Base-by-base conservation (phyloP, 495 filamentous ascomycete species). In the Talaromyces stipitatus region DNA sequence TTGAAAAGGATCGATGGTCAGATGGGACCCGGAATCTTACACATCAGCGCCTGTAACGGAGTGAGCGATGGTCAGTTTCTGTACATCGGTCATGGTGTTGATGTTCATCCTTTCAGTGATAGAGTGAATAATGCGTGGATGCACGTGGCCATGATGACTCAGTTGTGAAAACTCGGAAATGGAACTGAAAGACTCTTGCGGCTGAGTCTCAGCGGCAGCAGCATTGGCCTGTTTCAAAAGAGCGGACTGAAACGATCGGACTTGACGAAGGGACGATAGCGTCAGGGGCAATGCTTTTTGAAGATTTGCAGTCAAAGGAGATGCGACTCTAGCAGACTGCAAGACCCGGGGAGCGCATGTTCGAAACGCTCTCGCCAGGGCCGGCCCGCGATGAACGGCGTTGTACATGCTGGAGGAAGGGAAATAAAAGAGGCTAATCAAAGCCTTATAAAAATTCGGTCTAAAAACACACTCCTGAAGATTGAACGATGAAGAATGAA, bases 61-160 rank as follows among this genome's bases (percentile, higher is more conserved):
- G 48, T 89, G 74, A 46, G 83, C 82, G 63, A 98, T 89, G 2
- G 95, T 95, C 69, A 83, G 69, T 29, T 81, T 77, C 64, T 98
- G 94, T n/a, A 98, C 92, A 8, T 91, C 83, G 3, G 94, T 97
- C 92, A 98, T 96, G 36, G 78, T 86, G 22, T 87, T 79, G 61
- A 95, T 80, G 2, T 77, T 71, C 88, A 97, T 94, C 18, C 82
- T 78, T 22, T 80, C 59, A 0, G 83, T 89, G 62, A 97, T 83
- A 43, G 85, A 83, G 6, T 77, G 58, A 56, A 96, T 78, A 47
- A 97, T 70, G 30, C 70, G 74, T 4, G 66, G 60, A 62, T 92
- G 71, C 29, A 97, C 82, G 50, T 90, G 62, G 12, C 81, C 80
- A 23, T 82, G 69, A 3, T 77, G 72, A 24, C 68, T 69, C 27